Evolutionary conservation across 192 early-diverging fungal genomes (phyloP), one percentile per base, ranked within the genome.

Genomic region (Umbelopsis sp.): DNA sequence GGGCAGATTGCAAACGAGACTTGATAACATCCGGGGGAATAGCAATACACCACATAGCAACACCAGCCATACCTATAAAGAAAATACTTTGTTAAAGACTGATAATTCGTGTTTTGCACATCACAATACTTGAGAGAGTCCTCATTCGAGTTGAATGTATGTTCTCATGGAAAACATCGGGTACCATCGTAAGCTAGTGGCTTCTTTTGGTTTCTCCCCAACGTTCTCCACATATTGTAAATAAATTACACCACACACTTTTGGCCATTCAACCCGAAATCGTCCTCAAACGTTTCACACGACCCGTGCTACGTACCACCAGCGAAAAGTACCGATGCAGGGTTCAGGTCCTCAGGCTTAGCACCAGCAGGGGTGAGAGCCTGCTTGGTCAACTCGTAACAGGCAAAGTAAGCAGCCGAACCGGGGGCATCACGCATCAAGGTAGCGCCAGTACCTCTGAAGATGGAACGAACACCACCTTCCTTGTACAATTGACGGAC

Each of bases 41-140:
- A 41, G 92, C 92, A 82, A 95, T 93, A 55, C 89, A 86, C 97
- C 97, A 99, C 94, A 96, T 99, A 71, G 94, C 93, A 76, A 99
- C 94, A 81, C 96, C 96, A 69, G 97, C 95, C 84, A 97, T 93
- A 78, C 88, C 88, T 90, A 48, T 47, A 46, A 46, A 20, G 33
- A 41, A 41, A 41, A 41, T 41, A 30, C 1, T 30, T 30, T 1
- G 37, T 41, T 6, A 41, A 41, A 4, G 6, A 41, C 1, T 41
- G 37, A 1, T 41, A 41, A 41, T 41, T 9, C 37, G 6, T 35
- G 1, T 15, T 20, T 46, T 16, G 1, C 18, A 45, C 45, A 13
- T 66, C 27, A 30, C 27, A 30, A 18, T 66, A 13, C n/a, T 15
- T 37, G 2, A 6, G n/a, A 11, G 23, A 45, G 9, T 23, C 27